A percentile compares a stretch with the other conserved stretches of the same genome.
Conservation (phyloP, 805 yeast genomes). For the Cyberlindnera subsufficiens region DNA sequence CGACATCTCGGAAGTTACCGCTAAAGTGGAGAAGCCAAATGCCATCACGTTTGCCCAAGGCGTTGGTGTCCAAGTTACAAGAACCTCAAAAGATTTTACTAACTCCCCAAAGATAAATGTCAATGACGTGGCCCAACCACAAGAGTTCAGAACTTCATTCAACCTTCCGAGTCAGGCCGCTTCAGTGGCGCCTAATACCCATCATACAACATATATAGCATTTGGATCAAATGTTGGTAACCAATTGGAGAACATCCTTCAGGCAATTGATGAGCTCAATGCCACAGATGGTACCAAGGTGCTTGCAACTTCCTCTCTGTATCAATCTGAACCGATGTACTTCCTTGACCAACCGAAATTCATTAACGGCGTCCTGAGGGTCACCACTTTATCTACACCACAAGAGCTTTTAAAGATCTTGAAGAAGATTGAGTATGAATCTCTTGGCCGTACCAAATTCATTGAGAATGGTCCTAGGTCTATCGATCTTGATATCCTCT, state of each 20-base stretch:
- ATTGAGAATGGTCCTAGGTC: constrained; percentile 90
- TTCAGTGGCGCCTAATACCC: constrained; percentile 23
- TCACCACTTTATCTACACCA: constrained; percentile 61
- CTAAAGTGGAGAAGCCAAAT: constrained; percentile 76
- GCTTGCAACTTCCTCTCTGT: constrained; percentile 65
- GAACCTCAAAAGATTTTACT: constrained; percentile 39
- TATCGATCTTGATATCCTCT: constrained; percentile 81
- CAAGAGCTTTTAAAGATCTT: constrained; percentile 51
- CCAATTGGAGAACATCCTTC: constrained; percentile 52
- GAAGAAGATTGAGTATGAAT: constrained; percentile 74
- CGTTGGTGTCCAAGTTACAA: constrained; percentile 75
- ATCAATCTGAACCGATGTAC: constrained; percentile 92
- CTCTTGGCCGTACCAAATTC: constrained; percentile 63
- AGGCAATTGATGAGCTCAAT: constrained; percentile 45
- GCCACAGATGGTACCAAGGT: constrained; percentile 34
- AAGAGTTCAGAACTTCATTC: constrained; percentile 5
- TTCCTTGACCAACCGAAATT: constrained; percentile 73
- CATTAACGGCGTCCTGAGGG: constrained; percentile 73
- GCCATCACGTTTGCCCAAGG: constrained; percentile 84
- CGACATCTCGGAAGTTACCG: constrained; percentile 37
- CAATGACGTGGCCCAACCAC: neutral
- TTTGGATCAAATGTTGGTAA: constrained; percentile 88
- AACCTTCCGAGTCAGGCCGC: constrained; percentile 26
- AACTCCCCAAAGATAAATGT: constrained; percentile 15
- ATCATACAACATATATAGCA: constrained; percentile 65